Evolutionary conservation across 768 basidiomycete species (phyloP).

Genomic region (Tylopilus plumbeoviolaceoides): DNA sequence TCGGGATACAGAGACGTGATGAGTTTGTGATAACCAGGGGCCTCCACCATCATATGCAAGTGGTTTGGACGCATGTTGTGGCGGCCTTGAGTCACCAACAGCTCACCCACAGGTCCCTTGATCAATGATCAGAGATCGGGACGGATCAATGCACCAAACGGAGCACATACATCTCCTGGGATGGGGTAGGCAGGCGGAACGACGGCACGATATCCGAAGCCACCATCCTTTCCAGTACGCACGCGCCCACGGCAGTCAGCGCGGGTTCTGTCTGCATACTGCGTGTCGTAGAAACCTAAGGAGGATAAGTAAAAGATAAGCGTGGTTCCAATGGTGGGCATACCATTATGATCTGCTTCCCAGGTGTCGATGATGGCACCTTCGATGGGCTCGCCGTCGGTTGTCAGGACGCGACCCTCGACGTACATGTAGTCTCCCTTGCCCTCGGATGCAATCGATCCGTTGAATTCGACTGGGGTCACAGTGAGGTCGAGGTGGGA

Average conservation of each 20-base stretch:
- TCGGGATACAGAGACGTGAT: conserved; percentile 73
- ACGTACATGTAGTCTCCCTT: conserved; percentile 85
- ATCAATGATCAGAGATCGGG: conserved; percentile 7
- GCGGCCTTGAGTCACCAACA: conserved; percentile 53
- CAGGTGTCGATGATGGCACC: conserved; percentile 75
- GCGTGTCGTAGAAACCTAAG: conserved; percentile 36
- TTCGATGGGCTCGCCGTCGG: conserved; percentile 60
- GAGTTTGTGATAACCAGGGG: conserved; percentile 69
- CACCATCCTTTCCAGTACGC: conserved; percentile 54
- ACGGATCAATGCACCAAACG: conserved; percentile 2
- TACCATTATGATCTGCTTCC: conserved; percentile 68
- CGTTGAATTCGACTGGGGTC: conserved; percentile 56
- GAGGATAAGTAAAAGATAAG: conserved; percentile 6
- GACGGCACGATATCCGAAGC: conserved; percentile 66
- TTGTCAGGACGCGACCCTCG: conserved; percentile 59
- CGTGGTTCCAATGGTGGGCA: conserved; percentile 27
- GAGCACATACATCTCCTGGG: conserved; percentile 55
- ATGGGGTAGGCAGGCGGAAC: conserved; percentile 71
- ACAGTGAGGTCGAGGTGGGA: neutral
- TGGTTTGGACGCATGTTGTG: conserved; percentile 82
- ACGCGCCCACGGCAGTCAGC: conserved; percentile 77
- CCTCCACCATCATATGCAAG: conserved; percentile 69
- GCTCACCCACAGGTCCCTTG: conserved; percentile 65
- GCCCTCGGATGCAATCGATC: conserved; percentile 80
- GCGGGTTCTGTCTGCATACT: conserved; percentile 51